Percentiles rank a stretch among this genome's conserved stretches.
Evolutionary conservation across 2,329 filamentous ascomycete species (phyloP).

Genomic region (Dothiorella sarmentorum): DNA sequence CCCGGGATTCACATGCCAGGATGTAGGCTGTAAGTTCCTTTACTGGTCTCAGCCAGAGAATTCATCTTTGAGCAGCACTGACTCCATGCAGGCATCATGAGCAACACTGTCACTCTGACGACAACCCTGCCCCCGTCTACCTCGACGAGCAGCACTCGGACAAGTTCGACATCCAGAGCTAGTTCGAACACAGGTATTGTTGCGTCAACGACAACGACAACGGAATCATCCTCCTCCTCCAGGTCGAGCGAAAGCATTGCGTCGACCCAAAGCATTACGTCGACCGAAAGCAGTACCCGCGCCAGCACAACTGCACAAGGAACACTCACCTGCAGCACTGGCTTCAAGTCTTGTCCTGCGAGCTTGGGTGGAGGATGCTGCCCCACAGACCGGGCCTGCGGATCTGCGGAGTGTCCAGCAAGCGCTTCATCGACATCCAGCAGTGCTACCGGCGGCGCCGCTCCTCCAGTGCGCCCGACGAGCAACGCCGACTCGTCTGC

Average conservation of each 20-base stretch:
- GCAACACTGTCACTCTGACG: slow-evolving; percentile 24
- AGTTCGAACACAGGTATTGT: slow-evolving; percentile 15
- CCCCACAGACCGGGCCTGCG: slow-evolving; percentile 44
- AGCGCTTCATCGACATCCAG: slow-evolving; percentile 31
- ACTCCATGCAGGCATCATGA: slow-evolving; percentile 20
- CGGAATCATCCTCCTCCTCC: too few species aligned
- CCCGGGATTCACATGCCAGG: slow-evolving; percentile 65
- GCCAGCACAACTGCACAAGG: slow-evolving; percentile 27
- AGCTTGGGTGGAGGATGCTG: slow-evolving; percentile 51
- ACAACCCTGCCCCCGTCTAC: slow-evolving; percentile 24
- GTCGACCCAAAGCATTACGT: too few species aligned
- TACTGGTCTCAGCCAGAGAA: not conserved
- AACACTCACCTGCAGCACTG: slow-evolving; percentile 38
- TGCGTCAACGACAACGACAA: slow-evolving; percentile 18
- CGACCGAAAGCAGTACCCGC: slow-evolving; percentile 20
- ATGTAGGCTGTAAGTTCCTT: slow-evolving; percentile 59
- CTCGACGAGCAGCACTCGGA: slow-evolving; percentile 14
- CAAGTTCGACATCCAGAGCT: slow-evolving; percentile 22
- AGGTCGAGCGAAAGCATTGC: too few species aligned
- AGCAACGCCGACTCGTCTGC: slow-evolving; percentile 34
- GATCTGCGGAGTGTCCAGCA: slow-evolving; percentile 37
- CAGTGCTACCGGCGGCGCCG: slow-evolving; percentile 39
- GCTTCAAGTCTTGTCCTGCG: slow-evolving; percentile 45
- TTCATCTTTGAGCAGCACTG: not conserved
- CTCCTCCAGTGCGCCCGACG: slow-evolving; percentile 38